Evolutionary conservation across 257 asterid species (phyloP).

Genomic region (Knoxia roxburghii): DNA sequence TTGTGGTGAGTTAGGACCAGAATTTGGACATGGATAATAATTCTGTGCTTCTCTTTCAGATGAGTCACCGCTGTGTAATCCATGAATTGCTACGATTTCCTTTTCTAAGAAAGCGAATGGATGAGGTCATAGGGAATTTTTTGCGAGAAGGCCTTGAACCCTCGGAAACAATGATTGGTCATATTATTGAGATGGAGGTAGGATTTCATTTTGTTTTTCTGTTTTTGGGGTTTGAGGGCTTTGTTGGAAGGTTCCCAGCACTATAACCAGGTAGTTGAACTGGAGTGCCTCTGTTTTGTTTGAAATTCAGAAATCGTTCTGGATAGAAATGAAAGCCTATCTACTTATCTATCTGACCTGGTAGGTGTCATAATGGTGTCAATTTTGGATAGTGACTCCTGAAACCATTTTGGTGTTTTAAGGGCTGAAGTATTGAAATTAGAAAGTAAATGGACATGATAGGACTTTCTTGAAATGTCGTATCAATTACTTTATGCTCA

Average conservation of each 20-base stretch:
- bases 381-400: background rate
- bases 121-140: conserved; percentile 67
- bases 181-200: conserved; percentile 91
- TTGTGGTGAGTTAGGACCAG: background rate
- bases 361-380: background rate
- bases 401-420: background rate
- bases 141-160: conserved; percentile 83
- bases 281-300: background rate
- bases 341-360: background rate
- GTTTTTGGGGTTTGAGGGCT: background rate
- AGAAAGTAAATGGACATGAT: conserved; percentile 3
- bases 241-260: background rate
- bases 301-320: background rate
- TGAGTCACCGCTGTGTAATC: conserved; percentile 82
- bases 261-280: background rate
- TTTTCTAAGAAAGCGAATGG: conserved; percentile 63
- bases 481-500: background rate
- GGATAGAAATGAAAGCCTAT: background rate
- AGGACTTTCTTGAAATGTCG: no score
- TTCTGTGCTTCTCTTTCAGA: conserved; percentile 32
- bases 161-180: conserved; percentile 77
- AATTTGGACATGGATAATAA: conserved; percentile 6
- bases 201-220: background rate
- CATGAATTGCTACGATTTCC: conserved; percentile 89
- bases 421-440: background rate